These are phyloP conservation scores for Setaria italica DNA, from an alignment of 202 grass and related monocot genomes.

Conservation along the genomic window DNA sequence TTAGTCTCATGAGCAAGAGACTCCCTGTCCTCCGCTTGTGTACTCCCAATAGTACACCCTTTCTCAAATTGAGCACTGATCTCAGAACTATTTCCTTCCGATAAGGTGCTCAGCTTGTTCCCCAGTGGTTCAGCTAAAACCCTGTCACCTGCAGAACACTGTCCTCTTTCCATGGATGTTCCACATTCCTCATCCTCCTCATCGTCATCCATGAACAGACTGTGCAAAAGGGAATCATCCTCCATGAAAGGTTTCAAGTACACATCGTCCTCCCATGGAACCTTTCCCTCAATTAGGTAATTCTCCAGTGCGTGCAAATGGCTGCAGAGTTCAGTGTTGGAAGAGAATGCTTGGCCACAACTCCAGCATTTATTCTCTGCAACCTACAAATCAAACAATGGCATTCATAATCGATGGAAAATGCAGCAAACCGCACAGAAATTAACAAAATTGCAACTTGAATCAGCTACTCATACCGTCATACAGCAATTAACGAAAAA, in stretches of 20 bases:
- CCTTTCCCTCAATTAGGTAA: constrained; percentile 48
- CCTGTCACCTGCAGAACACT: constrained; percentile 34
- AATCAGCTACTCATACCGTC: not conserved
- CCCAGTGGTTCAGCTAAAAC: constrained; percentile 32
- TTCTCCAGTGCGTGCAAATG: constrained; percentile 48
- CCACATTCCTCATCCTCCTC: constrained; percentile 54
- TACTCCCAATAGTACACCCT: constrained; percentile 42
- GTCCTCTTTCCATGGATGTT: constrained; percentile 47
- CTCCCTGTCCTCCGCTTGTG: not conserved
- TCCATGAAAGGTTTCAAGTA: constrained; percentile 88
- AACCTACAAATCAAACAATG: constrained; percentile 60
- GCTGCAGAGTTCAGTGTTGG: constrained; percentile 48
- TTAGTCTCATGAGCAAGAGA: constrained; percentile 43
- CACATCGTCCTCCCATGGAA: constrained; percentile 69
- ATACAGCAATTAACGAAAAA: not conserved
- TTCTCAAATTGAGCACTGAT: constrained; percentile 47
- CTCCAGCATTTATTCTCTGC: constrained; percentile 76
- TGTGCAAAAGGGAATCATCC: constrained; percentile 84
- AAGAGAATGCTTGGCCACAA: constrained; percentile 56
- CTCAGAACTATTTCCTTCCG: constrained; percentile 28
- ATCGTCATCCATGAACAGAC: constrained; percentile 65
- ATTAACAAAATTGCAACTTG: constrained; percentile 6
- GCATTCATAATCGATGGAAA: not conserved
- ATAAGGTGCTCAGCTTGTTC: constrained; percentile 23
- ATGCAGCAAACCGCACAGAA: not conserved